phyloP scores from a whole-genome alignment of 148 eudicot species.

The Gaultheria prostrata region DNA sequence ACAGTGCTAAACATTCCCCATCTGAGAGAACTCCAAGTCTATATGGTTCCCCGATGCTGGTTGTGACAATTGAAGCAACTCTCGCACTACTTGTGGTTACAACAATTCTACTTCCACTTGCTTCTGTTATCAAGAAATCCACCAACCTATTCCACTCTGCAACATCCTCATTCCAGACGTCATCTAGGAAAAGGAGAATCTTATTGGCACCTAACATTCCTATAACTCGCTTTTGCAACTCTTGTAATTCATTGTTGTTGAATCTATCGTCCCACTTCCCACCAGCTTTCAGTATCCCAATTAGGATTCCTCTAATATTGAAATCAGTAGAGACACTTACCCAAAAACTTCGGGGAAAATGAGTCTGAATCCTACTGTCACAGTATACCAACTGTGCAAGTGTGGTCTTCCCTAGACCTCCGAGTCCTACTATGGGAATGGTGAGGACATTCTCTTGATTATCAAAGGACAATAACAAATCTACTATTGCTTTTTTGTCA shows the following conservation, averaged over 20 bases:
- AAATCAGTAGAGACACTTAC: conserved; percentile 25
- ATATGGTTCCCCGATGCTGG: neutral
- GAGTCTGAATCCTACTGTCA: neutral
- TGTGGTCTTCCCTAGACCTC: conserved; percentile 32
- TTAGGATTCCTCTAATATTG: neutral
- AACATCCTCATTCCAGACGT: conserved; percentile 29
- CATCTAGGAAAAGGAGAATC: conserved; percentile 29
- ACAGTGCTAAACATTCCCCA: conserved; percentile 19
- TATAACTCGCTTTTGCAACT: neutral
- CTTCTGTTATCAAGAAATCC: conserved; percentile 11
- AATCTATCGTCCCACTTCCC: too few relatives aligned
- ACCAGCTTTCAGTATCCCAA: neutral
- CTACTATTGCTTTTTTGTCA: conserved; percentile 14
- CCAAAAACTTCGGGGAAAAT: conserved; percentile 24
- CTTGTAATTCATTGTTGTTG: neutral
- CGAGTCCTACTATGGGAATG: conserved; percentile 27
- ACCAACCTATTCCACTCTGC: conserved; percentile 12
- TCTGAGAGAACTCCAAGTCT: conserved; percentile 7
- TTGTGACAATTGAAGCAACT: conserved; percentile 19
- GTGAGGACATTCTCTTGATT: neutral
- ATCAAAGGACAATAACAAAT: neutral
- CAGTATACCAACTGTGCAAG: conserved; percentile 19
- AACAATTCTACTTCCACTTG: conserved; percentile 20
- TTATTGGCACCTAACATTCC: neutral
- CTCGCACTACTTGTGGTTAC: conserved; percentile 23